These are phyloP conservation scores for Phytophthora constricta DNA, from an alignment of 352 stramenopile genomes.

Conservation along the genomic window DNA sequence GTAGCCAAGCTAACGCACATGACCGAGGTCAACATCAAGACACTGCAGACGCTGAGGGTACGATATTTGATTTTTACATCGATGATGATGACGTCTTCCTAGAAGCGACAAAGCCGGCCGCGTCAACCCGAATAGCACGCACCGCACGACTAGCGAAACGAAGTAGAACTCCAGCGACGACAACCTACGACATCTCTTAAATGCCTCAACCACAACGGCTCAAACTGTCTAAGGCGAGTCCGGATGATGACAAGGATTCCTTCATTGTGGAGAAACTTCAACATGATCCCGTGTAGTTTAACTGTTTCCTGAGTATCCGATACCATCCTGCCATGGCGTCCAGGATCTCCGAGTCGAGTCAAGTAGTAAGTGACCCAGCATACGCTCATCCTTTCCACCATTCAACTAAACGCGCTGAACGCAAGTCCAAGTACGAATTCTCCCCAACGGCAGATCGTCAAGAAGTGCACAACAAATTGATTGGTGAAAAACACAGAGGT, in stretches of 20 bases:
- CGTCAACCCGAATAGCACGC: background rate
- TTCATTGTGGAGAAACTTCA: background rate
- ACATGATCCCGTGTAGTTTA: background rate
- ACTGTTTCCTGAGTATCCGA: background rate
- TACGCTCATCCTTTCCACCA: background rate
- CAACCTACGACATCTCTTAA: background rate
- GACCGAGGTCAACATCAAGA: background rate
- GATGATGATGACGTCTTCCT: background rate
- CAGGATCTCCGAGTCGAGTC: background rate
- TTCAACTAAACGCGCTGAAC: background rate
- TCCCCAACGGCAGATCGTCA: background rate
- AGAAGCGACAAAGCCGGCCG: background rate
- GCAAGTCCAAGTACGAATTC: slow-evolving; percentile 2
- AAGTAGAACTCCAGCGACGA: too few species aligned
- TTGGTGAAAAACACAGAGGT: background rate
- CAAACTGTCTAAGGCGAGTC: background rate
- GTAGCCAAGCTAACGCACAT: background rate
- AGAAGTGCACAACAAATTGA: background rate
- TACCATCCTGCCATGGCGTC: too few species aligned
- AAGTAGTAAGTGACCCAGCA: background rate
- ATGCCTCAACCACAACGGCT: background rate
- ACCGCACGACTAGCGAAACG: background rate
- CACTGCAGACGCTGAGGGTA: background rate
- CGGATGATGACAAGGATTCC: background rate
- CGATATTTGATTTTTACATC: background rate